phyloP scores from a whole-genome alignment of 305 asterid genomes.

The Fraxinus dipetala region DNA sequence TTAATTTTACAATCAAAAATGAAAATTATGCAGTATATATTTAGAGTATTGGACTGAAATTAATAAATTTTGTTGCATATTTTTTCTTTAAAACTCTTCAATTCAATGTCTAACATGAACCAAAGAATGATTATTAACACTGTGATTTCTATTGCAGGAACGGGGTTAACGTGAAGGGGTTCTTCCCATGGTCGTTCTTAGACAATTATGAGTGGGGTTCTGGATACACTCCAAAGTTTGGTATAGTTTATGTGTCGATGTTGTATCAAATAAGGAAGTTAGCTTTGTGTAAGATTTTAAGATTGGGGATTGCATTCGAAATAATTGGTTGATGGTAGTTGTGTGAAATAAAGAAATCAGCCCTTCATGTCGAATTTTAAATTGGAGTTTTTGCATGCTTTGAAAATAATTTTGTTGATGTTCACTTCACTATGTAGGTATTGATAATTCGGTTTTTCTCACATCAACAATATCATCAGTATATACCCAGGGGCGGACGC shows the following conservation, averaged over 20 bases:
- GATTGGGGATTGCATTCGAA: neutral
- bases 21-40: neutral
- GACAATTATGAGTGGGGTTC: slow-evolving; percentile 40
- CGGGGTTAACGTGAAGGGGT: slow-evolving; percentile 28
- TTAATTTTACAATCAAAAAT: neutral
- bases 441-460: neutral
- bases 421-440: neutral
- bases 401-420: too few species aligned
- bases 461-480: too few species aligned
- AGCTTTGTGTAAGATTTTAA: neutral
- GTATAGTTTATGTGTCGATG: slow-evolving; percentile 21
- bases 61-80: too few species aligned
- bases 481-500: too few species aligned
- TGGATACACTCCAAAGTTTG: slow-evolving; percentile 32
- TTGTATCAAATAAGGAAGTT: neutral
- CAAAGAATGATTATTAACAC: too few species aligned
- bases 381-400: too few species aligned
- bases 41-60: too few species aligned
- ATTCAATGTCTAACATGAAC: too few species aligned
- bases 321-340: neutral
- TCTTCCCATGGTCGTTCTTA: slow-evolving; percentile 34
- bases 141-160: neutral
- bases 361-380: neutral
- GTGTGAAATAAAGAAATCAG: neutral
- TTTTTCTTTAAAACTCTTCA: too few species aligned